Conservation (phyloP, 441 rosid genomes). For the Pelargonium citronellum region DNA sequence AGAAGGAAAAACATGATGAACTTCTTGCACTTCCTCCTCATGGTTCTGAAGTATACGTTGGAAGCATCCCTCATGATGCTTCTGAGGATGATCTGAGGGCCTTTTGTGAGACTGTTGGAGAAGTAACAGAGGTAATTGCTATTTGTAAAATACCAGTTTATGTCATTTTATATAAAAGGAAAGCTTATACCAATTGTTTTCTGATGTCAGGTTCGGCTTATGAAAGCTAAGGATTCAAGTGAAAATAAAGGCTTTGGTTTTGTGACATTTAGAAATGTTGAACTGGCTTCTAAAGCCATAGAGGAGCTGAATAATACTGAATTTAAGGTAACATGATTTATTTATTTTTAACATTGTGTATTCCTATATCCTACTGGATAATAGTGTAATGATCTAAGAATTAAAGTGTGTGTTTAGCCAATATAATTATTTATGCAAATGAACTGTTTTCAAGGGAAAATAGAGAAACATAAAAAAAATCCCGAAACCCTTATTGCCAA, state of each 20-base stretch:
- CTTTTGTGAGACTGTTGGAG: slow-evolving; percentile 78
- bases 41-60: slow-evolving; percentile 92
- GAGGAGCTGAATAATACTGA: slow-evolving; percentile 30
- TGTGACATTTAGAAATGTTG: slow-evolving; percentile 32
- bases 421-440: no score
- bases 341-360: background rate
- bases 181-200: slow-evolving; percentile 18
- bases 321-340: slow-evolving; percentile 25
- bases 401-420: no score
- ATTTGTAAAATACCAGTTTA: slow-evolving; percentile 2
- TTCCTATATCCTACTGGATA: background rate
- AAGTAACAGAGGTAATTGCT: slow-evolving; percentile 63
- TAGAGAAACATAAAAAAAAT: no score
- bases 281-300: slow-evolving; percentile 36
- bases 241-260: slow-evolving; percentile 46
- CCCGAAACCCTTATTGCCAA: background rate
- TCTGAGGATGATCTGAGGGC: slow-evolving; percentile 58
- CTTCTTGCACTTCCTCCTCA: slow-evolving; percentile 90
- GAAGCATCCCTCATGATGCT: slow-evolving; percentile 71
- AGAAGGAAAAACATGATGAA: slow-evolving; percentile 49
- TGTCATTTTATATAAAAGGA: slow-evolving; percentile 18
- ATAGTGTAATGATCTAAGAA: background rate
- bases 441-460: no score
- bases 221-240: slow-evolving; percentile 81
- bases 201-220: slow-evolving; percentile 66